phyloP scores from a whole-genome alignment of 2,329 filamentous ascomycete species.

The Fusarium tjaetaba region DNA sequence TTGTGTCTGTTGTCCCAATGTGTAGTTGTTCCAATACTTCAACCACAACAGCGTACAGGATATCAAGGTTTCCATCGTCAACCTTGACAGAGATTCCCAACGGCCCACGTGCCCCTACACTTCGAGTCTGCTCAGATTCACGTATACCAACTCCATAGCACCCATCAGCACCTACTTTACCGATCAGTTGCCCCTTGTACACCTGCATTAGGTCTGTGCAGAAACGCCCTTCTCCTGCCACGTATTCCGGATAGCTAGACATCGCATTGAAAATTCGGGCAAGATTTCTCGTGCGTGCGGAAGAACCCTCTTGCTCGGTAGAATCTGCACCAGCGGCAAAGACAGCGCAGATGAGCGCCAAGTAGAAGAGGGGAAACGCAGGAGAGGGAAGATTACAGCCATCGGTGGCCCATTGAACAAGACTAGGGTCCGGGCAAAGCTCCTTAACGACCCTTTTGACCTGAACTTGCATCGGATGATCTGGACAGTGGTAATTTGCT shows the following conservation, averaged over 20 bases:
- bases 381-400: neutral
- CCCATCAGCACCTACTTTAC: neutral
- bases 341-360: neutral
- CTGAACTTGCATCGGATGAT: neutral
- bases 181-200: neutral
- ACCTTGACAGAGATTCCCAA: neutral
- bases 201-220: neutral
- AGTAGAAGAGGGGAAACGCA: neutral
- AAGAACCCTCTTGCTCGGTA: neutral
- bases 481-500: neutral
- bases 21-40: neutral
- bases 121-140: neutral
- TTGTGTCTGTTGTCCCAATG: neutral
- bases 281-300: neutral
- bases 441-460: neutral
- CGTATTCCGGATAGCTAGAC: neutral
- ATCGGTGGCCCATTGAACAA: neutral
- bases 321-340: neutral
- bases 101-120: neutral
- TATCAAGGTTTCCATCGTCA: neutral
- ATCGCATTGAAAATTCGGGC: neutral
- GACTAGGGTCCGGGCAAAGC: neutral
- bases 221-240: neutral
- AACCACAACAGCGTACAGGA: neutral
- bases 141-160: neutral